Percentiles rank a stretch among this genome's conserved stretches.
phyloP scores from a whole-genome alignment of 805 yeast genomes.

The Alloascoidea africana region DNA sequence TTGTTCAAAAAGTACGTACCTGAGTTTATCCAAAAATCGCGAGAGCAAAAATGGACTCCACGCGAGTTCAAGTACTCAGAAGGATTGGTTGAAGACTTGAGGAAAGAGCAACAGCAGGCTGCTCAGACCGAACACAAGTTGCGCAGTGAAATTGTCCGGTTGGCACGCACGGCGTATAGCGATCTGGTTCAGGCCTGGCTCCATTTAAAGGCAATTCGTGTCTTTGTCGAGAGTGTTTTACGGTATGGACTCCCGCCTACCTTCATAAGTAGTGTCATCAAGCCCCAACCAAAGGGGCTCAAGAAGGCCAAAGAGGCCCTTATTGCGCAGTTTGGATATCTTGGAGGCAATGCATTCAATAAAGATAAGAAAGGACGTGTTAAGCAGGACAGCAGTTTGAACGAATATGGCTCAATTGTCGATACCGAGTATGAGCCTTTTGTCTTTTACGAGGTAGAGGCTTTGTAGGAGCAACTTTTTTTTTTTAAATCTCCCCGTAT shows the following conservation, averaged over 20 bases:
- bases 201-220: constrained; percentile 76
- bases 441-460: constrained; percentile 55
- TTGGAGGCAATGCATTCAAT: constrained; percentile 81
- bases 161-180: constrained; percentile 78
- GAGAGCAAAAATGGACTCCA: constrained; percentile 85
- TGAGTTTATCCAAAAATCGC: constrained; percentile 51
- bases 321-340: constrained; percentile 64
- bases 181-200: constrained; percentile 80
- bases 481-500: constrained; percentile 2
- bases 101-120: constrained; percentile 67
- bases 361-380: constrained; percentile 52
- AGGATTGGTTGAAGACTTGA: constrained; percentile 51
- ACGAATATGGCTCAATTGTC: constrained; percentile 83
- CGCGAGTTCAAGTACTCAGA: constrained; percentile 85
- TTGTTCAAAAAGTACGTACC: constrained; percentile 68
- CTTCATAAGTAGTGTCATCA: constrained; percentile 40
- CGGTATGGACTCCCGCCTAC: constrained; percentile 96
- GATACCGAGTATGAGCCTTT: constrained; percentile 96
- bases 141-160: constrained; percentile 63
- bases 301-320: constrained; percentile 55
- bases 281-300: constrained; percentile 22
- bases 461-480: constrained; percentile 9
- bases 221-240: constrained; percentile 84
- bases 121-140: constrained; percentile 58
- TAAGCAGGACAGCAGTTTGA: constrained; percentile 47